phyloP scores from a whole-genome alignment of 768 basidiomycete species.

The Podaxis mareebaensis region DNA sequence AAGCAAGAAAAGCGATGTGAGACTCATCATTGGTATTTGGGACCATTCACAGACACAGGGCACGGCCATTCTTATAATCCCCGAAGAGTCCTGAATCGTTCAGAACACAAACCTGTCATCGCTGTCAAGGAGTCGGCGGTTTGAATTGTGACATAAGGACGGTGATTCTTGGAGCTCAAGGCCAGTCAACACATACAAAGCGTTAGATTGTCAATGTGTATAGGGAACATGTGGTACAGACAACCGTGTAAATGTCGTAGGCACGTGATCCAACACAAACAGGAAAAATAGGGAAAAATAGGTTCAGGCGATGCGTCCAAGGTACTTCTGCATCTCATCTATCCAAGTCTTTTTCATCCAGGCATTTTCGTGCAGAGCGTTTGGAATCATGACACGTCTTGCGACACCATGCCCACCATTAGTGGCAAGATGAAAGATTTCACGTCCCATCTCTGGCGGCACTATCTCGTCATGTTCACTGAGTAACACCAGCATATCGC shows the following conservation, averaged over 20 bases:
- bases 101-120: too few species aligned
- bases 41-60: background rate
- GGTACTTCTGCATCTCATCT: slow-evolving; percentile 18
- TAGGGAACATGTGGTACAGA: background rate
- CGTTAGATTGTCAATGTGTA: background rate
- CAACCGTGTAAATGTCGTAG: background rate
- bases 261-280: too few species aligned
- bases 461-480: slow-evolving; percentile 51
- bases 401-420: background rate
- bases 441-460: slow-evolving; percentile 35
- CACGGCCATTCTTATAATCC: background rate
- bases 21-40: background rate
- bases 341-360: slow-evolving; percentile 22
- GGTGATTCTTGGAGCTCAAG: too few species aligned
- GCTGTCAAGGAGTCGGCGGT: too few species aligned
- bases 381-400: slow-evolving; percentile 27
- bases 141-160: too few species aligned
- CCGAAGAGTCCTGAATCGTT: background rate
- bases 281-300: too few species aligned
- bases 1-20: background rate
- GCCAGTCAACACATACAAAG: too few species aligned
- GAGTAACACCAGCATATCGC: slow-evolving; percentile 33
- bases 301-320: slow-evolving; percentile 5
- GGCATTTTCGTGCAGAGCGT: slow-evolving; percentile 25
- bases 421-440: slow-evolving; percentile 22